phyloP scores from a whole-genome alignment of 148 eudicot species.

The Amaranthus cruentus region DNA sequence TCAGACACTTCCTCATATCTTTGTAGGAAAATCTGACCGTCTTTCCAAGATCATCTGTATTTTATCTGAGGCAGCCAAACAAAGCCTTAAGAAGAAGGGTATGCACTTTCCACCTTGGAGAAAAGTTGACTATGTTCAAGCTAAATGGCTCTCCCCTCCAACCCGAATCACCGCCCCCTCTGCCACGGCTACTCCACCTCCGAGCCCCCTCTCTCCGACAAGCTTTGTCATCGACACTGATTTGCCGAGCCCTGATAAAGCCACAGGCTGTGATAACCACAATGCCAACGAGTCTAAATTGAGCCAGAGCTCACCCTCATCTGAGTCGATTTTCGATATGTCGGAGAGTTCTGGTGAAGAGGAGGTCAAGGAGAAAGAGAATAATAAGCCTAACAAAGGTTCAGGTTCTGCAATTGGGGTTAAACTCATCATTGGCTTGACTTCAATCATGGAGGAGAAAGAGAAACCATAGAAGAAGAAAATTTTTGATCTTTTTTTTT shows the following conservation, averaged over 20 bases:
- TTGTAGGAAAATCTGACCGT: constrained; percentile 75
- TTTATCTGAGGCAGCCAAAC: constrained; percentile 74
- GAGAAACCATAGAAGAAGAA: constrained; percentile 29
- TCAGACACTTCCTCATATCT: constrained; percentile 63
- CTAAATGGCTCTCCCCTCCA: constrained; percentile 83
- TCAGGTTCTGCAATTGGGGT: constrained; percentile 25
- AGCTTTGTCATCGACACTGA: background rate
- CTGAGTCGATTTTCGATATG: constrained; percentile 36
- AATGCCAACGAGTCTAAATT: constrained; percentile 18
- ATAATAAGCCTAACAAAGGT: constrained; percentile 27
- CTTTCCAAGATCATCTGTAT: constrained; percentile 51
- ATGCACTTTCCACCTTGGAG: constrained; percentile 97
- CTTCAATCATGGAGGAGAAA: constrained; percentile 48
- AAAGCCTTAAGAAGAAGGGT: constrained; percentile 86
- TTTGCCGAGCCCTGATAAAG: background rate
- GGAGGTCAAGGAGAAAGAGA: constrained; percentile 28
- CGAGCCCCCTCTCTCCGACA: constrained; percentile 15
- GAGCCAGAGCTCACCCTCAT: constrained; percentile 20
- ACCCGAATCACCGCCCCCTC: constrained; percentile 27
- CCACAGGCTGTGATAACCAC: background rate
- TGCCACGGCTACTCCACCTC: constrained; percentile 18
- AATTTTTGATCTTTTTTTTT: constrained; percentile 29
- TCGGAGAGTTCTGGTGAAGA: constrained; percentile 49
- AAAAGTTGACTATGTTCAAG: constrained; percentile 65
- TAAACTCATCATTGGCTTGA: constrained; percentile 51